Conservation (phyloP, 495 filamentous ascomycete species). For the Parathielavia hyrcaniae region DNA sequence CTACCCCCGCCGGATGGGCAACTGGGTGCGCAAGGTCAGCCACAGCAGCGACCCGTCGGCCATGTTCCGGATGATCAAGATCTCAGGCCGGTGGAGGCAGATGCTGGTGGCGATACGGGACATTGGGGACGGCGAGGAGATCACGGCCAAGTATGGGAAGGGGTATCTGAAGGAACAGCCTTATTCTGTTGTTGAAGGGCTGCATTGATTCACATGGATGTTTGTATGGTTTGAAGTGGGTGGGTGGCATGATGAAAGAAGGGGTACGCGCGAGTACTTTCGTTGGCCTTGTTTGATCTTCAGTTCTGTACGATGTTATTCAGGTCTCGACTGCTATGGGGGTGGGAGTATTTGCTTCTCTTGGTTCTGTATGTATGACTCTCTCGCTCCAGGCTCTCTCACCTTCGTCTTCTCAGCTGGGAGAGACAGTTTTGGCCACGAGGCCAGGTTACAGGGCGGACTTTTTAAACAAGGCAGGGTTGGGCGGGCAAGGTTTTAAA, state of each 20-base stretch:
- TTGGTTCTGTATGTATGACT: not conserved
- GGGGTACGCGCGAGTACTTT: no score
- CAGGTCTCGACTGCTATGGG: not conserved
- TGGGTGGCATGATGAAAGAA: not conserved
- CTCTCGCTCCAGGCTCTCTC: not conserved
- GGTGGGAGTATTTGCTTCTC: not conserved
- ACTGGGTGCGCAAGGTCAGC: conserved; percentile 32
- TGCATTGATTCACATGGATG: conserved; percentile 10
- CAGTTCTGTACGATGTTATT: not conserved
- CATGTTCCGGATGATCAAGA: conserved; percentile 22
- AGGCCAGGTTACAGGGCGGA: not conserved
- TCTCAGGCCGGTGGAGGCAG: conserved; percentile 26
- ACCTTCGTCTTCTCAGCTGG: not conserved
- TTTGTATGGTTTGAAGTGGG: not conserved
- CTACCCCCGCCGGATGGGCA: conserved; percentile 24
- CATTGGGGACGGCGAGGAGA: conserved; percentile 27
- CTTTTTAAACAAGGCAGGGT: not conserved
- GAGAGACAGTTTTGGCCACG: not conserved
- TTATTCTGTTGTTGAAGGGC: conserved; percentile 23
- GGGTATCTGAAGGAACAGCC: conserved; percentile 21
- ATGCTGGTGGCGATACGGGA: conserved; percentile 23
- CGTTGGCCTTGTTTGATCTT: not conserved
- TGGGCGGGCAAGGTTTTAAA: not conserved
- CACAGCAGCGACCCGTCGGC: conserved; percentile 23
- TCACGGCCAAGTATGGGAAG: conserved; percentile 27